Base-by-base conservation (phyloP, 441 rosid species). In the Raphanus hybrid region DNA sequence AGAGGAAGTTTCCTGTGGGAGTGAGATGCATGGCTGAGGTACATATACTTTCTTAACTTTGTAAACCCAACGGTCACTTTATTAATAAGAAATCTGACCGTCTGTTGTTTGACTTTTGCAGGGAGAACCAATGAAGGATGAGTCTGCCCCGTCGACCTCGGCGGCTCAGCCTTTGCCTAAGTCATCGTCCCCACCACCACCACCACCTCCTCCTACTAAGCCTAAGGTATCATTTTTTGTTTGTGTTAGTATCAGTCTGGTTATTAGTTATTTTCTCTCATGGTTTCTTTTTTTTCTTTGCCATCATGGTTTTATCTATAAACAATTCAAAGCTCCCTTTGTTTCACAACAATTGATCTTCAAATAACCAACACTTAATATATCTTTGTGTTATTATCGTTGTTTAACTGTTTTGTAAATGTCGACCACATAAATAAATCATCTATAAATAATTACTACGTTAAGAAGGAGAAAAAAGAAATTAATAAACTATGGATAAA, bases 1-100 rank as follows among this genome's bases (percentile, higher is more conserved):
- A 72, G 23, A 85, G 82, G 63, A 73, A 58, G 61, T 78, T 55
- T 3, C 60, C 76, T 0, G 29, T 84, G 43, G 59, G 18, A 7
- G 86, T 89, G 27, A 79, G 83, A 32, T 89, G 90, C 85, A 81
- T 64, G 86, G 79, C 87, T 0, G 82, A 85, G 88, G 92, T 88
- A 73, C 45, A 0, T 61, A 15, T 52, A 23, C 11, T 1, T 8
- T 18, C 76, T 50, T 12, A n/a, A 3, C 43, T 75, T 35, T 16
- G 34, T 8, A n/a, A 5, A 60, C 11, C 67, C 18, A 41, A 67
- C 5, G 14, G 18, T 54, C 14, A 4, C 32, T 27, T 8, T 35
- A 10, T 20, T 8, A 0, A 0, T 16, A n/a, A 16, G 16, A 50
- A 52, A 60, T 75, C 43, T 66, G 59, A 71, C 70, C 70, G 71